Base-by-base conservation (phyloP, 345 rosid species). In the Pugionium dolabratum region DNA sequence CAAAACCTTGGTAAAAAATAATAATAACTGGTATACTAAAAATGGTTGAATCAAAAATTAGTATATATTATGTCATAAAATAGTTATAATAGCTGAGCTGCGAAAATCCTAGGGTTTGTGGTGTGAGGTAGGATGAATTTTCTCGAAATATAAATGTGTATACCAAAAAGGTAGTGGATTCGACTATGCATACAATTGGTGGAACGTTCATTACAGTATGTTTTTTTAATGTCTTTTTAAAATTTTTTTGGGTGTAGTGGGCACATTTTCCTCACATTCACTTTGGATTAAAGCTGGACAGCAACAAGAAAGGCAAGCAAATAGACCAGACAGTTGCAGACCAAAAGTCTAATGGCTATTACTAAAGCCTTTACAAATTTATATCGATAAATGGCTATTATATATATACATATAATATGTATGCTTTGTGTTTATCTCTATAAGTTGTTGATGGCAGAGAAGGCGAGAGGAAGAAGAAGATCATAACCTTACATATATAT, bases 221-320 rank as follows among this genome's bases (percentile, higher is more conserved):
- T 36, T 1, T 47, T 31, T 7, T 31, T 36, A 28, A 25, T 8
- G 18, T 40, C 34, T 4, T 4, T 1, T 36, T 33, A 33, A 36
- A 40, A 7, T 4, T n/a, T 40, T 1, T 11, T 35, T 42, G 70
- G 27, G 42, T 79, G 79, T 78, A 88, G 96, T 88, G 96, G 96
- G 96, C 96, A 75, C 96, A 92, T 82, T 92, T 84, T 63, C 98
- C 98, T 57, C 96, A 87, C 77, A 87, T 92, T 71, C 95, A 92
- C 80, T 89, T 86, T 76, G 95, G 95, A 42, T 64, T 86, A 68
- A 89, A 89, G 82, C 75, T 85, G 89, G 95, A 92, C 45, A 84
- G 92, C 56, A 85, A 78, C 80, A 82, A 80, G 80, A 82, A 82
- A 75, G 82, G 81, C 32, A 85, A 84, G 75, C 74, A 68, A 70